These are phyloP conservation scores for Salix purpurea DNA, from an alignment of 345 rosid genomes.

Conservation along the genomic window DNA sequence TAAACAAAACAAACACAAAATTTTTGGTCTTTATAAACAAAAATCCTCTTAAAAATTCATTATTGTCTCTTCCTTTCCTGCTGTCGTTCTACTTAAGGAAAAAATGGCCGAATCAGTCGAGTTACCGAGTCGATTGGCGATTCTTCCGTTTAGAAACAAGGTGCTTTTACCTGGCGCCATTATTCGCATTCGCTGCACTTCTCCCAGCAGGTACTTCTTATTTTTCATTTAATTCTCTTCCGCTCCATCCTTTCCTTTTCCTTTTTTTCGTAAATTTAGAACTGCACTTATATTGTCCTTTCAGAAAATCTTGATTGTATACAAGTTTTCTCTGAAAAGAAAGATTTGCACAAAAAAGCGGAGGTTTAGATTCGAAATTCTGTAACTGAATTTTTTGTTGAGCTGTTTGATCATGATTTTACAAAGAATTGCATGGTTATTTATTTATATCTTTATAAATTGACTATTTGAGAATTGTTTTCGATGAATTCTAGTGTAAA, in stretches of 20 bases:
- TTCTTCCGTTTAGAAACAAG: constrained; percentile 94
- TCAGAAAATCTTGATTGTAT: no score
- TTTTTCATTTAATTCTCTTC: not conserved
- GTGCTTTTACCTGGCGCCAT: constrained; percentile 98
- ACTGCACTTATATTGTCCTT: not conserved
- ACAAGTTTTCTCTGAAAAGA: no score
- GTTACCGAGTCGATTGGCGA: constrained; percentile 82
- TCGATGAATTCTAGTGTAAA: constrained; percentile 51
- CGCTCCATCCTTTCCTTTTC: not conserved
- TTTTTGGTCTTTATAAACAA: not conserved
- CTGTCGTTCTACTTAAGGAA: not conserved
- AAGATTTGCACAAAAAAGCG: no score
- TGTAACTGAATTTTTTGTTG: not conserved
- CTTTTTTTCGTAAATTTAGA: not conserved
- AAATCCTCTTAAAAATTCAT: not conserved
- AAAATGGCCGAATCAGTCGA: constrained; percentile 91
- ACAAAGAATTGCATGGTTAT: not conserved
- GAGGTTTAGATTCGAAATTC: not conserved
- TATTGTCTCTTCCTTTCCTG: not conserved
- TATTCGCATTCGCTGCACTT: constrained; percentile 97
- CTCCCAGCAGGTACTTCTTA: constrained; percentile 66
- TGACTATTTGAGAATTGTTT: not conserved
- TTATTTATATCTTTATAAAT: not conserved
- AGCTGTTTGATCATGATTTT: not conserved
- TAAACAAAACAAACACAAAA: not conserved